Percentiles rank a stretch among this genome's conserved stretches.
phyloP scores from a whole-genome alignment of 23 red algal species.

The Gracilariopsis chorda region DNA sequence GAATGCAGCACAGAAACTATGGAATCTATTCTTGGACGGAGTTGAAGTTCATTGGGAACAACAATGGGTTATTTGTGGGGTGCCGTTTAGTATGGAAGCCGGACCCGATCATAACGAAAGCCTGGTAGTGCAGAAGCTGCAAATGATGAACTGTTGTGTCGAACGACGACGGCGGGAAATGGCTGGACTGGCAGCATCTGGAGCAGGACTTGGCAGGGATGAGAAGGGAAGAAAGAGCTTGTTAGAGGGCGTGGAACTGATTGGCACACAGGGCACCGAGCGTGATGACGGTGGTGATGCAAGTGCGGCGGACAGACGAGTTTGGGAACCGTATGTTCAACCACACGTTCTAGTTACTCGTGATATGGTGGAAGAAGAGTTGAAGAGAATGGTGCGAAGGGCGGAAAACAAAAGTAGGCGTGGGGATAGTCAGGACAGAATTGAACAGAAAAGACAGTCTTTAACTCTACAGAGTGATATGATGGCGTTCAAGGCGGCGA shows the following conservation, averaged over 20 bases:
- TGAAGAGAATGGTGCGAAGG: slow-evolving; percentile 40
- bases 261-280: slow-evolving; percentile 9
- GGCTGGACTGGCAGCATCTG: neutral
- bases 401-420: slow-evolving; percentile 7
- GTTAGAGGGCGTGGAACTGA: slow-evolving; percentile 11
- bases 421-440: slow-evolving; percentile 1
- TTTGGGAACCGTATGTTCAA: slow-evolving; percentile 64
- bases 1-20: slow-evolving; percentile 33
- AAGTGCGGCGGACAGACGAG: neutral
- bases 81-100: slow-evolving; percentile 37
- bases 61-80: slow-evolving; percentile 37
- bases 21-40: slow-evolving; percentile 66
- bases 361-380: slow-evolving; percentile 63
- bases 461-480: slow-evolving; percentile 59
- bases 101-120: slow-evolving; percentile 47
- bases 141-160: slow-evolving; percentile 75
- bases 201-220: slow-evolving; percentile 1
- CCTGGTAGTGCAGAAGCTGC: slow-evolving; percentile 61
- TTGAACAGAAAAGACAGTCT: slow-evolving; percentile 19
- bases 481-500: slow-evolving; percentile 73
- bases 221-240: slow-evolving; percentile 35
- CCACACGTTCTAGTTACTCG: slow-evolving; percentile 44
- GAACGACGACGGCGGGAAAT: slow-evolving; percentile 40
- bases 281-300: neutral
- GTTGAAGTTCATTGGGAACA: slow-evolving; percentile 61